Conservation (phyloP, 2,329 filamentous ascomycete genomes). For the Colletotrichum musicola region DNA sequence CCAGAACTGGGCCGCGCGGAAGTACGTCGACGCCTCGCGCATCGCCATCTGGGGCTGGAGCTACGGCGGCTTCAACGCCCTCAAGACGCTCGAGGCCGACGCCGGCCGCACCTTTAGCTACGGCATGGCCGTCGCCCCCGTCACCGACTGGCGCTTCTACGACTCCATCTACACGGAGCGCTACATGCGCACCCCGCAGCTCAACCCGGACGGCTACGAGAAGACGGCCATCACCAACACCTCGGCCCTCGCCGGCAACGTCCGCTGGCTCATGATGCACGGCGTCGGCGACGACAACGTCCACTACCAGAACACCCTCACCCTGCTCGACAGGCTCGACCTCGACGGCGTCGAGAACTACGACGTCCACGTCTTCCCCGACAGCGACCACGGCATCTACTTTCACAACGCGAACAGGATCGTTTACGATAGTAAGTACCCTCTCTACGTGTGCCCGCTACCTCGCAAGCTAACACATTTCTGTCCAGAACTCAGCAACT, state of each 20-base stretch:
- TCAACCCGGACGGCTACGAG: constrained; percentile 83
- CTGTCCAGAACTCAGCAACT: constrained; percentile 74
- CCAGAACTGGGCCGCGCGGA: constrained; percentile 82
- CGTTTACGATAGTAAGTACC: constrained; percentile 88
- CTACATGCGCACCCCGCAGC: constrained; percentile 95
- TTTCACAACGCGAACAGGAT: constrained; percentile 94
- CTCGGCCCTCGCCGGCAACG: constrained; percentile 78
- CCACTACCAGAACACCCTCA: constrained; percentile 94
- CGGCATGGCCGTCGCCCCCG: constrained; percentile 97
- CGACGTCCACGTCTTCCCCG: constrained; percentile 95
- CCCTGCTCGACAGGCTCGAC: constrained; percentile 88
- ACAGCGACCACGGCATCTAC: constrained; percentile 93
- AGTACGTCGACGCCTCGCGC: constrained; percentile 84
- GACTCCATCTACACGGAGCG: constrained; percentile 95
- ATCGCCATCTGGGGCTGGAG: constrained; percentile 99
- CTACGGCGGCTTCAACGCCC: constrained; percentile 93
- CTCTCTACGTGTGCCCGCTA: too few relatives aligned
- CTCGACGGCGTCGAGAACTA: constrained; percentile 88
- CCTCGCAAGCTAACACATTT: constrained; percentile 29
- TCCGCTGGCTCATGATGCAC: constrained; percentile 95
- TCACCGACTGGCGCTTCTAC: constrained; percentile 98
- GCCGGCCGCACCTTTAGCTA: constrained; percentile 92
- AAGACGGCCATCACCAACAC: constrained; percentile 81
- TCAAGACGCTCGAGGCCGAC: constrained; percentile 95
- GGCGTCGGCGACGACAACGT: constrained; percentile 98